Percentiles rank a stretch among this genome's conserved stretches.
These are phyloP conservation scores for Morella rubra DNA, from an alignment of 306 rosid genomes.

Conservation along the genomic window DNA sequence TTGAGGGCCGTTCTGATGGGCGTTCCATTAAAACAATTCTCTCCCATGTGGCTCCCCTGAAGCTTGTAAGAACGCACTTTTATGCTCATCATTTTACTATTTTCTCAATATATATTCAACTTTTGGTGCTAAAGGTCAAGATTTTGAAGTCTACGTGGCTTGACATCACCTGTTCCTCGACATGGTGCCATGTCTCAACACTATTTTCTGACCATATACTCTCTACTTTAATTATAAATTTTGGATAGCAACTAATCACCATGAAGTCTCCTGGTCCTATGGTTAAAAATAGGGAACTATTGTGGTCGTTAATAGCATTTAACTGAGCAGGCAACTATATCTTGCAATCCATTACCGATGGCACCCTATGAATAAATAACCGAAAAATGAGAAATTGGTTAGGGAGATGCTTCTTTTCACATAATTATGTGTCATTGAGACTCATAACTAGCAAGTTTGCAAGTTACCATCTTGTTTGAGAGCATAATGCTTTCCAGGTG, in stretches of 20 bases:
- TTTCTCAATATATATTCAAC: conserved; percentile 10
- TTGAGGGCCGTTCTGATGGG: conserved; percentile 96
- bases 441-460: not conserved
- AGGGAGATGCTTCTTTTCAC: not conserved
- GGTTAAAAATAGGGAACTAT: no score
- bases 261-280: no score
- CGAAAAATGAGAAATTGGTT: no score
- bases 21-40: conserved; percentile 90
- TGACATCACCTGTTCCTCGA: not conserved
- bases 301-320: no score
- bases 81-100: conserved; percentile 15
- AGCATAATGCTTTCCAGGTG: not conserved
- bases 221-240: no score
- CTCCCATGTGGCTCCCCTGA: conserved; percentile 92
- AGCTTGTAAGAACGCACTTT: conserved; percentile 60
- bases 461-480: not conserved
- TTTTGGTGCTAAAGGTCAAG: not conserved
- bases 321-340: no score
- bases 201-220: conserved; percentile 2
- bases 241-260: no score
- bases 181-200: conserved; percentile 8
- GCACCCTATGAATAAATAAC: no score
- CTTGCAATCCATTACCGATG: no score
- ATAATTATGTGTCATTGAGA: not conserved
- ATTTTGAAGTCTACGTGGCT: not conserved